Evolutionary conservation across 352 stramenopile species (phyloP), one percentile per base, ranked within the genome.

Genomic region (Phytophthora citricola): DNA sequence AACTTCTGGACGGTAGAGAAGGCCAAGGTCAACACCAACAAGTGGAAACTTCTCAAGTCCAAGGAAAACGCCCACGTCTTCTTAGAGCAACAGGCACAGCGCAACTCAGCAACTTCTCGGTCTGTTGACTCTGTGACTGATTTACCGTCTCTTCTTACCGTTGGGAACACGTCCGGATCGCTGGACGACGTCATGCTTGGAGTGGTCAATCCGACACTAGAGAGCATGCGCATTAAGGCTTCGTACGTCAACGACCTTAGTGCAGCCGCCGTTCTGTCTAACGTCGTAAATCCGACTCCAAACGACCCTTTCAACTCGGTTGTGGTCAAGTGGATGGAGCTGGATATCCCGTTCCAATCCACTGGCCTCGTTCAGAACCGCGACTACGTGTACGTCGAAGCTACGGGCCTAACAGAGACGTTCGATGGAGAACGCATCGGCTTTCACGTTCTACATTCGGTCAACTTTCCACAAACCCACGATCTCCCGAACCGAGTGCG

Each of bases 381-480:
- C n/a, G 72, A 83, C 70, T 81, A 75, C 38, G 69, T 83, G 20
- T 80, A 79, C 59, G 49, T 76, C 27, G 70, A 78, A 64, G 60
- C 41, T 17, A 73, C 66, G 0, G 70, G 66, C 3, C 44, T 63
- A 20, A 58, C 45, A 0, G 36, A 64, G n/a, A 63, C 58, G 5
- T 53, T 50, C n/a, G 68, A 71, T 36, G 70, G 62, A 7, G 70
- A 78, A 43, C 60, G 36, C 4, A 31, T 78, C 14, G 70, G 70
- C 4, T 78, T 67, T n/a, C 44, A 67, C 49, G 39, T 67, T 0
- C 39, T 67, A 11, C 63, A 71, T 26, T 71, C 63, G 7, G 51
- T 71, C 10, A 66, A 68, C 3, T 57, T 72, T 9, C 58, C 58
- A 0, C 43, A 63, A 15, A 57, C 57, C 8, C 43, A 57, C 15